Base-by-base conservation (phyloP, 768 basidiomycete genomes). In the Lactifluus piperatus region DNA sequence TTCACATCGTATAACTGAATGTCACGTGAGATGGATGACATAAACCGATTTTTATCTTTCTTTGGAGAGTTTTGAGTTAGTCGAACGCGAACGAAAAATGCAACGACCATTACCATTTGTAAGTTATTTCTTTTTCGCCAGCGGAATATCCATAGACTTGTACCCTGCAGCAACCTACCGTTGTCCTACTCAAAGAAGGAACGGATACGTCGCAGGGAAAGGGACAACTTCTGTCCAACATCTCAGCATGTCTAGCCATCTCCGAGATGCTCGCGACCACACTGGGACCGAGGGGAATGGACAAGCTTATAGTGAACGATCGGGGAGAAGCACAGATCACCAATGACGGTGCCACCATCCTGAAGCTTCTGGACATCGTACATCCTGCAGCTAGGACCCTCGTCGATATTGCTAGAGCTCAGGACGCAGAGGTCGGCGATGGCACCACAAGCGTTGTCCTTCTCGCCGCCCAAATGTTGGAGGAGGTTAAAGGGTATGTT, bases 251-350 rank as follows among this genome's bases (percentile, higher is more conserved):
- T 76, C 83, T 94, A 57, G 93, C 94, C 18, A 87, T 99, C 65
- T 75, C 94, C 48, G 84, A 92, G 70, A 97, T 92, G 2, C 82
- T 99, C 54, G 80, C 97, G 22, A 93, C 83, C 56, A 98, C 97
- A 32, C 83, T 99, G n/a, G 97, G 97, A 14, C 97, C 97, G 8
- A 79, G 97, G 60, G 97, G 97, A 63, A 98, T 99, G 97, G 97
- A 99, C 73, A 98, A 97, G 71, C 78, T 98, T 46, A 97, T 97
- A 65, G 95, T 97, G 2, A 86, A 86, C 61, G 87, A 91, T 59
- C 83, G 94, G 57, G 95, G 97, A 51, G 88, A 94, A 61, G 93
- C 97, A 9, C 95, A 97, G 76, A 99, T 99, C 70, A 98, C 97
- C 22, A 99, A 99, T 73, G 97, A 99, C 81, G 97, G 97, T 58